Evolutionary conservation across 78 protist species (phyloP).

Genomic region (Dictyostelium capitatum): DNA sequence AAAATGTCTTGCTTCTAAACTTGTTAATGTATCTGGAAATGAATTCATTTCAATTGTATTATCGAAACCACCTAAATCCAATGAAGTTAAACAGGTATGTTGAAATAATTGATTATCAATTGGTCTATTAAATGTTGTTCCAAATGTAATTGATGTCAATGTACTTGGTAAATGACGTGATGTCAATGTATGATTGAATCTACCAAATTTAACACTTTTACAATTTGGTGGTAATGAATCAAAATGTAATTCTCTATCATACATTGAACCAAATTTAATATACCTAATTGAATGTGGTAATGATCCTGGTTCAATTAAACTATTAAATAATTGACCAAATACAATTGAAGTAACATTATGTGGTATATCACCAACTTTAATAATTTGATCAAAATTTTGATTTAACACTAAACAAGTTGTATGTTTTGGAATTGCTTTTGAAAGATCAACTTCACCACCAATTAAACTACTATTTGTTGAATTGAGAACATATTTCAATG

Average conservation of each 20-base stretch:
- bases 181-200: neutral
- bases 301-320: neutral
- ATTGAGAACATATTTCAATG: neutral
- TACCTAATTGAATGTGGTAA: conserved; percentile 1
- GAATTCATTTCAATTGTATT: too few species aligned
- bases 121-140: neutral
- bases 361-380: neutral
- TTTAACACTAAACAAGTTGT: neutral
- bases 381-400: neutral
- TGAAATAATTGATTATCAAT: neutral
- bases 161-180: neutral
- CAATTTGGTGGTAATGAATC: neutral
- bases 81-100: neutral
- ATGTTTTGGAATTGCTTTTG: neutral
- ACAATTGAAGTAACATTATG: neutral
- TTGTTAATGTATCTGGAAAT: neutral
- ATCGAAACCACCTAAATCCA: too few species aligned
- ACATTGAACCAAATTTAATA: neutral
- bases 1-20: neutral
- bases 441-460: neutral
- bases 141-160: neutral
- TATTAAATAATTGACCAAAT: neutral
- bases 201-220: neutral
- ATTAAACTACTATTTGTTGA: neutral
- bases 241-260: neutral